Base-by-base conservation (phyloP, 306 rosid species). In the Begonia peltatifolia region DNA sequence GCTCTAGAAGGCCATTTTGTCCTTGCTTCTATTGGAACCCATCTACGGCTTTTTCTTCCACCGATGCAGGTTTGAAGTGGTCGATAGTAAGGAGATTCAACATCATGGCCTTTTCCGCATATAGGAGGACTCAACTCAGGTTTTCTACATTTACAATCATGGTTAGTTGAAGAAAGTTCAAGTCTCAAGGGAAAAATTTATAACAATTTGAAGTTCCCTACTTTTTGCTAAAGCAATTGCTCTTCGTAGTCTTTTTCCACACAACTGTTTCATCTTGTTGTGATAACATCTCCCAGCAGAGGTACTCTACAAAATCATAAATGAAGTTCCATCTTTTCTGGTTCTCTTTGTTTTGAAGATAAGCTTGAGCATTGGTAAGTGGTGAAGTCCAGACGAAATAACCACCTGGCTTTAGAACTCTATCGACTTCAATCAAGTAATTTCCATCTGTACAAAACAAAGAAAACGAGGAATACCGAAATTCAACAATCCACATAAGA, bases 381-480 rank as follows among this genome's bases (percentile, higher is more conserved):
- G 78, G 94, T 20, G 86, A 83, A 56, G 93, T 92, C 99, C 94
- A 92, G 63, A 92, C 99, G 71, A 92, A 87, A 78, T 87, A 92
- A 51, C 94, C 94, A 12, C 93, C 99, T 2, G 94, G 99, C 62
- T 77, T 92, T 63, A 92, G 62, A 62, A 92, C 76, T 77, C 99
- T 81, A 77, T 92, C 96, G 60, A 76, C 99, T 76, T 92, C 99
- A 62, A 87, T 79, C 74, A 92, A 62, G 82, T 81, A 80, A 56
- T 74, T 68, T 62, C 96, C 99, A 86, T 81, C 99, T 92, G 74
- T 48, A 18, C 42, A 63, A 62, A 51, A 56, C 54, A 30, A 5
- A 30, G 38, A 5, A 30, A 30, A 30, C 38, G 38, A 30, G 38
- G 38, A 30, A 25, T 3, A 25, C 35, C 35, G 35, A 25, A 25